Conservation (phyloP, 257 asterid species). For the Nicotiana knightiana region DNA sequence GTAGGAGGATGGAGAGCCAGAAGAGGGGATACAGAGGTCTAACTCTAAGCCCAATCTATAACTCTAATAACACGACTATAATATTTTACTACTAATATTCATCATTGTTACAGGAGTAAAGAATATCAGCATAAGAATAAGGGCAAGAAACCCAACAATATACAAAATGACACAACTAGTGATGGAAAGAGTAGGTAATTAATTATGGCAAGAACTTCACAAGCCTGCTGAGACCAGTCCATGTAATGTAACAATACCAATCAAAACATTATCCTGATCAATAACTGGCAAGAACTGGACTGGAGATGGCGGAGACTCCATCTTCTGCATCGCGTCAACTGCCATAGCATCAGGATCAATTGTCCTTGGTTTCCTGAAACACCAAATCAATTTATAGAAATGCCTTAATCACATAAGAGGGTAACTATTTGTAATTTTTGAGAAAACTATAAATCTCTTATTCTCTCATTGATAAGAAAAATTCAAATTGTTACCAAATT, state of each 20-base stretch:
- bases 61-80: neutral
- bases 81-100: neutral
- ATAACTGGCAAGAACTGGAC: slow-evolving; percentile 92
- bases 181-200: too few species aligned
- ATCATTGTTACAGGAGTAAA: neutral
- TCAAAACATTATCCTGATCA: slow-evolving; percentile 49
- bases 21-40: neutral
- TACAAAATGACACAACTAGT: neutral
- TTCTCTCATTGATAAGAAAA: neutral
- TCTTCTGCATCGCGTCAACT: slow-evolving; percentile 87
- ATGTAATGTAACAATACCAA: slow-evolving; percentile 83
- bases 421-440: neutral
- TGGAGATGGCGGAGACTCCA: slow-evolving; percentile 96
- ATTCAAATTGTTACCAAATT: too few species aligned
- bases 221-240: slow-evolving; percentile 50
- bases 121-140: neutral
- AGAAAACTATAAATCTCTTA: too few species aligned
- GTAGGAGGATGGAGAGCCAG: neutral
- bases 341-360: slow-evolving; percentile 85
- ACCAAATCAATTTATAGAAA: neutral
- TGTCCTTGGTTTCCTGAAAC: slow-evolving; percentile 80
- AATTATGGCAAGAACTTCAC: slow-evolving; percentile 11
- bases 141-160: slow-evolving; percentile 6
- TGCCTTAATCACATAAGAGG: neutral
- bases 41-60: neutral